These are phyloP conservation scores for Aspergillus hancockii DNA, from an alignment of 495 filamentous ascomycete genomes.

Conservation along the genomic window DNA sequence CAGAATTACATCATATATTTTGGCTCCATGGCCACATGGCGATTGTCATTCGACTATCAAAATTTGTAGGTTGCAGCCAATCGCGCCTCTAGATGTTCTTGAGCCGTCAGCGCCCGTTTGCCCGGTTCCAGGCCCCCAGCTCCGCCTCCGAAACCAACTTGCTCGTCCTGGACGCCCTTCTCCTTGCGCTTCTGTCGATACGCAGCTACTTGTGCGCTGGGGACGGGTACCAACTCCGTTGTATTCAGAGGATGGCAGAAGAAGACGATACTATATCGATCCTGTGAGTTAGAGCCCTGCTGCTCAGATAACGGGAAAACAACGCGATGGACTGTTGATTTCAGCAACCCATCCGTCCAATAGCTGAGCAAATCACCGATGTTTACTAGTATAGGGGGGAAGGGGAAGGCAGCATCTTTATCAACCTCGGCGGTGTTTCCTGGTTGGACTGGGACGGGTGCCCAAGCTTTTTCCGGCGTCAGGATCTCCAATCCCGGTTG, in stretches of 20 bases:
- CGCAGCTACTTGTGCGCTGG: slow-evolving; percentile 59
- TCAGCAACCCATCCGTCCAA: slow-evolving; percentile 86
- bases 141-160: slow-evolving; percentile 46
- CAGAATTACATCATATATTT: background rate
- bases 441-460: slow-evolving; percentile 47
- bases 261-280: slow-evolving; percentile 87
- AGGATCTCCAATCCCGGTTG: slow-evolving; percentile 88
- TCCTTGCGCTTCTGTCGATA: slow-evolving; percentile 36
- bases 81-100: slow-evolving; percentile 76
- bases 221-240: slow-evolving; percentile 72
- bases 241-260: slow-evolving; percentile 84
- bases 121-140: slow-evolving; percentile 44
- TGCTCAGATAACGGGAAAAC: slow-evolving; percentile 64
- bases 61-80: slow-evolving; percentile 74
- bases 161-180: slow-evolving; percentile 20
- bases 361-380: slow-evolving; percentile 88
- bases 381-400: slow-evolving; percentile 85
- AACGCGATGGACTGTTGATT: slow-evolving; percentile 86
- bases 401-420: slow-evolving; percentile 35
- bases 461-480: slow-evolving; percentile 50
- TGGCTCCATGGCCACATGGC: background rate
- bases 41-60: slow-evolving; percentile 5
- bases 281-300: slow-evolving; percentile 49
- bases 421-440: background rate
- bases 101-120: slow-evolving; percentile 71